Conservation (phyloP, 2,329 filamentous ascomycete species). For the Colletotrichum simmondsii region DNA sequence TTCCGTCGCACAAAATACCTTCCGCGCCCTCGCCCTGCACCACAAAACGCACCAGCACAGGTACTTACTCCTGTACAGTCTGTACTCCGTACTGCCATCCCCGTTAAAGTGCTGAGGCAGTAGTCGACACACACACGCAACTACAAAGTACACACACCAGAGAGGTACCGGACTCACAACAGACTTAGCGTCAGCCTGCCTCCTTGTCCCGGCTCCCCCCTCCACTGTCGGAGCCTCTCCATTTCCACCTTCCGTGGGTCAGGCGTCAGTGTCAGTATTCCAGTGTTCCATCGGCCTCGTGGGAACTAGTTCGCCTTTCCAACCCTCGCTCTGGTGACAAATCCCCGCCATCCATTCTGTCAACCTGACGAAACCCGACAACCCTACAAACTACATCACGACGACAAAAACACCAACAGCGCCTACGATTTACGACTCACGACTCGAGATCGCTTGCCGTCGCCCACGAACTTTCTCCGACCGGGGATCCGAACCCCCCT, state of each 20-base stretch:
- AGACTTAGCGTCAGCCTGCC: neutral
- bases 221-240: constrained; percentile 30
- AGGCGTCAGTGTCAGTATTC: constrained; percentile 25
- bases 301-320: constrained; percentile 18
- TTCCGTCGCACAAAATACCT: constrained; percentile 24
- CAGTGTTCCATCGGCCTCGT: constrained; percentile 20
- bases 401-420: constrained; percentile 6
- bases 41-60: constrained; percentile 1
- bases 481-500: constrained; percentile 28
- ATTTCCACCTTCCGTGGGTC: constrained; percentile 30
- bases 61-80: neutral
- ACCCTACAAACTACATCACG: constrained; percentile 5
- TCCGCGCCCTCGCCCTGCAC: constrained; percentile 8
- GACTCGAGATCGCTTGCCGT: neutral
- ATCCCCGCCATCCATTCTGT: constrained; percentile 18
- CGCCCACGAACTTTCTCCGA: neutral
- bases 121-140: neutral
- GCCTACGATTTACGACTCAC: neutral
- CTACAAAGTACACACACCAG: no score
- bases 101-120: neutral
- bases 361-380: constrained; percentile 7
- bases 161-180: neutral
- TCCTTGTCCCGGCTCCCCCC: constrained; percentile 1
- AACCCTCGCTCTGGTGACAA: constrained; percentile 29
- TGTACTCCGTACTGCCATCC: neutral